Base-by-base conservation (phyloP, 2,329 filamentous ascomycete species). In the Venturia nashicola region DNA sequence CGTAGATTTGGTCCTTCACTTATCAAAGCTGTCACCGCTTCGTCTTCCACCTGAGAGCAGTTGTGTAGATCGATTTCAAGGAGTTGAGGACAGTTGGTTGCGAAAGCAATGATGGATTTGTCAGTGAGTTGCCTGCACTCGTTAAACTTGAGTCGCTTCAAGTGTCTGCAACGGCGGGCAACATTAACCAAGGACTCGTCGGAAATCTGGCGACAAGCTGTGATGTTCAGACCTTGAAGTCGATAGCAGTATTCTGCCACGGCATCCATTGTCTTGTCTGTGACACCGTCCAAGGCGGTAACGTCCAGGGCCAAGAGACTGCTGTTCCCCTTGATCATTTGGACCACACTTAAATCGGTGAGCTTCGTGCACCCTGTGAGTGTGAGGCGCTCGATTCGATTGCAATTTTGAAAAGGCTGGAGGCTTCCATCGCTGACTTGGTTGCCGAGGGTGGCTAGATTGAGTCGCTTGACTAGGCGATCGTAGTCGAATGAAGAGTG, bases 91-190 rank as follows among this genome's bases (percentile, higher is more conserved):
- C 93, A 97, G 75, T 95, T 85, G 57, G 86, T 81, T 6, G 94
- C 93, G 72, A 99, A 95, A 3, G 91, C 89, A 65, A 90, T 79
- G 67, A 97, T 87, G 7, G 91, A 87, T 60, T 82, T 81, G 72
- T 97, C 91, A 46, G 88, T 91, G 42, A 97, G 79, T 75, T 96
- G 89, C n/a, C 77, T 76, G 72, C 94, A 96, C 65, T 92, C 89
- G 75, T 97, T 99, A 66, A 99, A 83, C 83, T 99, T 99, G 68
- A 99, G 83, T 86, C 91, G 81, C 77, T 97, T 97, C 69, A 99
- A 84, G 71, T 89, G 90, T 68, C 83, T 86, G 78, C 94, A 97
- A 71, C 79, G 91, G 71, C 89, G 81, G 7, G 94, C 93, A 40
- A 99, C 83, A 14, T 82, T 79, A 60, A 91, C 83, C 74, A 99